These are phyloP conservation scores for Puccinia horiana DNA, from an alignment of 1,284 basidiomycete species.

Conservation along the genomic window DNA sequence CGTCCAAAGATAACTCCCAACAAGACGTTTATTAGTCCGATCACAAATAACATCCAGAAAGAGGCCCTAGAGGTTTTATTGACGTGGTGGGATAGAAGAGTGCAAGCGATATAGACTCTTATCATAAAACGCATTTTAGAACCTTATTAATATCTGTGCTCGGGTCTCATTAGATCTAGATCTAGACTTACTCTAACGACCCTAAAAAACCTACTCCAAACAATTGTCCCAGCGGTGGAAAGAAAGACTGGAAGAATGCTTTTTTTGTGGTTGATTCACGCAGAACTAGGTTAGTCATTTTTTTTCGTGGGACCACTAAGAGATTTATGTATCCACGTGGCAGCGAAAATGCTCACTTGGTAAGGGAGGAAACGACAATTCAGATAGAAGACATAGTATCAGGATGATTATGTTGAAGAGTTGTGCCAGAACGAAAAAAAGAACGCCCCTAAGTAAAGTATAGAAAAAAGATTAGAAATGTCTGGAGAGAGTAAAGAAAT, in stretches of 20 bases:
- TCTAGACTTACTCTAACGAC: slow-evolving; percentile 11
- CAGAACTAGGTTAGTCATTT: background rate
- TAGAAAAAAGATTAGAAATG: background rate
- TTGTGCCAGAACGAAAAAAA: slow-evolving; percentile 39
- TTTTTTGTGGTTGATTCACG: background rate
- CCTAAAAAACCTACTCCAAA: slow-evolving; percentile 47
- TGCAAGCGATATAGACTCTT: slow-evolving; percentile 41
- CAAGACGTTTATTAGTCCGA: slow-evolving; percentile 37
- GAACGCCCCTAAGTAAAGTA: slow-evolving; percentile 10
- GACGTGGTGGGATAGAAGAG: slow-evolving; percentile 26
- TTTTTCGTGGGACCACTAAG: background rate
- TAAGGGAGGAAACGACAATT: slow-evolving; percentile 35
- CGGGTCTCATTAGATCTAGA: no score
- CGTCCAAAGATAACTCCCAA: slow-evolving; percentile 41
- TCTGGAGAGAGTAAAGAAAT: background rate
- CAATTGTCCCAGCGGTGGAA: slow-evolving; percentile 44
- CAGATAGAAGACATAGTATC: slow-evolving; percentile 42
- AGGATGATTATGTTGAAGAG: slow-evolving; percentile 43
- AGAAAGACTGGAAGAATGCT: slow-evolving; percentile 42
- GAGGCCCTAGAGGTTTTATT: background rate
- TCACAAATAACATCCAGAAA: slow-evolving; percentile 40
- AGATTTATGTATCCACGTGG: background rate
- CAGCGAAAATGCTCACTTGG: slow-evolving; percentile 14
- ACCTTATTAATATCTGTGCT: no score
- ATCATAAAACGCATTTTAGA: no score